Base-by-base conservation (phyloP, 768 basidiomycete genomes). In the Rhodosporidiobolus odoratus region DNA sequence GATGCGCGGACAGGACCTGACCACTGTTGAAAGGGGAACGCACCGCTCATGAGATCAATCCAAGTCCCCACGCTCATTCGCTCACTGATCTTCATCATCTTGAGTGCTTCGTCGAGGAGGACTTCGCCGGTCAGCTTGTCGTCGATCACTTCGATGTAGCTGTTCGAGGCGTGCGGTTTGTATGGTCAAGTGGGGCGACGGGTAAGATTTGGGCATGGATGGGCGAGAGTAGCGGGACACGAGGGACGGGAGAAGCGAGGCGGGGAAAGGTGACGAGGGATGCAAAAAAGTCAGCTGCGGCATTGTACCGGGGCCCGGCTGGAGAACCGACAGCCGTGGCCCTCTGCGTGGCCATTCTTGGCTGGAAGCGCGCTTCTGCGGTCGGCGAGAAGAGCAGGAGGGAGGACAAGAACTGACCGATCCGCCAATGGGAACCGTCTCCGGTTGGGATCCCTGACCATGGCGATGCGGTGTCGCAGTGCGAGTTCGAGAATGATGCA, bases 401-500 rank as follows among this genome's bases (percentile, higher is more conserved):
- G 59, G 30, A 30, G 41, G 37, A 35, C 38, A 25, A 25, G 25
- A 25, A 58, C 65, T 19, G 30, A 74, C 72, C 94, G 84, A 74
- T 97, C 95, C 4, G 88, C 83, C 8, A 95, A 82, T 0, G 90
- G 86, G 37, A 87, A 82, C 65, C 90, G 84, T 59, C 87, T 82
- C 56, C 93, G 85, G 73, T 87, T 85, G 15, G 89, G 87, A 77
- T 98, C 95, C 75, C 85, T 85, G 61, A 92, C 89, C 69, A 97
- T 85, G 4, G 91, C 92, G 80, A 99, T 96, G 47, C 96, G 86
- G 66, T 92, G 85, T 50, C 95, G 86, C n/a, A 99, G 85, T 1
- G 95, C 94, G 69, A 99, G 88, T 79, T 99, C 95, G 65, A 98
- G 89, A 71, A 99, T 86, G 77, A 99, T 97, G 80, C 95, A 97